These are phyloP conservation scores for Sporothrix brasiliensis DNA, from an alignment of 2,329 filamentous ascomycete genomes.

Conservation along the genomic window DNA sequence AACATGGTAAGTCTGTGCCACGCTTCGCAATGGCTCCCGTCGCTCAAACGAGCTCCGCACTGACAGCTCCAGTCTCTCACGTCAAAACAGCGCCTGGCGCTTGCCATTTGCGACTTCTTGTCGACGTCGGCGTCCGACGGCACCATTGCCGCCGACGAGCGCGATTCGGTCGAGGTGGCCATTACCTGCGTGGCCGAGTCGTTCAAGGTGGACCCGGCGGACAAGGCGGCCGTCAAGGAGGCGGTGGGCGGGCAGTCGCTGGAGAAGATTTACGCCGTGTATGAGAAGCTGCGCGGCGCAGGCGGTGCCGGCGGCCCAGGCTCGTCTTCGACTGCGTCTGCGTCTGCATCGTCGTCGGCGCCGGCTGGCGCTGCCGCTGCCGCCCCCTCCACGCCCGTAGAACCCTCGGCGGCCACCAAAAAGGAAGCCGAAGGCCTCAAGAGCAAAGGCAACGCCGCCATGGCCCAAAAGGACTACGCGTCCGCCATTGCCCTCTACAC, in stretches of 20 bases:
- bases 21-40: too few species aligned
- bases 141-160: constrained; percentile 82
- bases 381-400: constrained; percentile 43
- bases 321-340: constrained; percentile 45
- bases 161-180: constrained; percentile 91
- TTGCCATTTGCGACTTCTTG: constrained; percentile 97
- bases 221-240: constrained; percentile 70
- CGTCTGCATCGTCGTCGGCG: constrained; percentile 47
- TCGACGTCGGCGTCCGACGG: constrained; percentile 82
- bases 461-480: constrained; percentile 90
- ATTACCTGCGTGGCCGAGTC: constrained; percentile 91
- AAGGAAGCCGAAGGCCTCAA: constrained; percentile 87
- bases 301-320: constrained; percentile 43
- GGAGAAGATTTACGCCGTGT: constrained; percentile 88
- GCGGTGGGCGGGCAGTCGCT: constrained; percentile 87
- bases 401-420: constrained; percentile 54
- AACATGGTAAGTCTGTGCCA: constrained; percentile 15
- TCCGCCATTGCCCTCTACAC: constrained; percentile 85
- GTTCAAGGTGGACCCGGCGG: constrained; percentile 89
- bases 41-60: too few species aligned
- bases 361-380: constrained; percentile 47
- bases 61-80: constrained; percentile 45
- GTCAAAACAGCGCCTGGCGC: constrained; percentile 82
- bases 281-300: constrained; percentile 78
- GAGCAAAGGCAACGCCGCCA: constrained; percentile 87